A percentile compares a stretch with the other conserved stretches of the same genome.
phyloP scores from a whole-genome alignment of 139 green algal species.

The Picochlorum costavermella region DNA sequence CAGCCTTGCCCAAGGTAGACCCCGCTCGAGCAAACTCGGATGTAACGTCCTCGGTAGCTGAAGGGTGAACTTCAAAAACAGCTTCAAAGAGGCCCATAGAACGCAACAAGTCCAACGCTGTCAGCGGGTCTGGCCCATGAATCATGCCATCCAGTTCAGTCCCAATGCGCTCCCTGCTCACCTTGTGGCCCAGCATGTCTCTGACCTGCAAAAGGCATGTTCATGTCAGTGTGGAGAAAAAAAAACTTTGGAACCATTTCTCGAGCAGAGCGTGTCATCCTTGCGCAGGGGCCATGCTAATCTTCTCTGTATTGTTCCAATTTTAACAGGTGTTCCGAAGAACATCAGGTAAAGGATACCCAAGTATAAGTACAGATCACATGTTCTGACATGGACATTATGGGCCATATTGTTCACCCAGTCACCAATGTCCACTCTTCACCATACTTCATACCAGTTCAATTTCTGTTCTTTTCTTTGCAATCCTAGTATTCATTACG shows the following conservation, averaged over 20 bases:
- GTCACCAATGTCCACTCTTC: background rate
- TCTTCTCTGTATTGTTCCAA: constrained; percentile 68
- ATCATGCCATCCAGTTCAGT: constrained; percentile 83
- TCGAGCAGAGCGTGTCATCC: constrained; percentile 68
- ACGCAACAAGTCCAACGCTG: constrained; percentile 54
- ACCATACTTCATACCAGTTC: too few species aligned
- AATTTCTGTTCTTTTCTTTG: too few species aligned
- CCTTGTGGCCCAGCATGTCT: constrained; percentile 54
- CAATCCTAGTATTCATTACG: too few species aligned
- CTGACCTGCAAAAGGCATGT: constrained; percentile 42
- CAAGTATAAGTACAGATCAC: background rate
- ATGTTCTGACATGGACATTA: background rate
- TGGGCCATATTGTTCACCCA: background rate
- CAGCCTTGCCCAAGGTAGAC: constrained; percentile 20
- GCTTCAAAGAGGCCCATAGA: constrained; percentile 56
- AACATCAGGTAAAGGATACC: background rate
- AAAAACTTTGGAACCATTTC: constrained; percentile 56
- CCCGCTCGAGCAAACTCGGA: constrained; percentile 9
- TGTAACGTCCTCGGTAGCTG: constrained; percentile 9
- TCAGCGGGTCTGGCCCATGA: constrained; percentile 45
- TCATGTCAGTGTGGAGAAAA: background rate
- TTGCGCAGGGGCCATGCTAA: constrained; percentile 78
- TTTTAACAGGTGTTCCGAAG: constrained; percentile 47
- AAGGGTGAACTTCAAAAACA: constrained; percentile 53
- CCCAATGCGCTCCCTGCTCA: constrained; percentile 73